These are phyloP conservation scores for Suillus ampliporus DNA, from an alignment of 768 basidiomycete genomes.

Conservation along the genomic window DNA sequence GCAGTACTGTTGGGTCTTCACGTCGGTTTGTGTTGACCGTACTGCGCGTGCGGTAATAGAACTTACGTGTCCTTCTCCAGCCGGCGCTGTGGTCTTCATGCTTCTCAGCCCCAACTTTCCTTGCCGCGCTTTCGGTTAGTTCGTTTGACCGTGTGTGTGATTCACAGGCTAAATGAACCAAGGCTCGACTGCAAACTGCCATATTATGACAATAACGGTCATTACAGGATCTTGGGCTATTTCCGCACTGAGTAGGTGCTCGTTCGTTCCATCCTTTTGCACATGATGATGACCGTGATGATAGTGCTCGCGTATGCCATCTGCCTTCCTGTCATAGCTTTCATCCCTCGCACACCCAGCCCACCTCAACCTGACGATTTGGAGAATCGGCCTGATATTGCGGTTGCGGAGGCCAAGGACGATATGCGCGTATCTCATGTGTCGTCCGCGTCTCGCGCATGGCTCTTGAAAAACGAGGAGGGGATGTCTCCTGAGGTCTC, in stretches of 20 bases:
- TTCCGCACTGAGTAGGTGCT: conserved; percentile 41
- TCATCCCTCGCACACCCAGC: conserved; percentile 9
- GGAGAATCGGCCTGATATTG: conserved; percentile 5
- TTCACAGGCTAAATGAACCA: background rate
- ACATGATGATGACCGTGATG: background rate
- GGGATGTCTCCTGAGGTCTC: conserved; percentile 14
- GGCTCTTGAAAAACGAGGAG: conserved; percentile 18
- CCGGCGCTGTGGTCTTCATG: conserved; percentile 38
- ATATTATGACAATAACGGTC: conserved; percentile 32
- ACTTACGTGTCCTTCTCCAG: conserved; percentile 12
- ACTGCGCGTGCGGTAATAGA: background rate
- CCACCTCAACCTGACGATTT: conserved; percentile 26
- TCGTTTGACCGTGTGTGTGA: background rate
- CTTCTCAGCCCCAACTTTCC: conserved; percentile 39
- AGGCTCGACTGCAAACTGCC: conserved; percentile 39
- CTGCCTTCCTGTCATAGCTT: conserved; percentile 12
- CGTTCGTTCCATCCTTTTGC: background rate
- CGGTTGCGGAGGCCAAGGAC: background rate
- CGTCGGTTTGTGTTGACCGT: conserved; percentile 13
- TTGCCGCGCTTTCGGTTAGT: conserved; percentile 41
- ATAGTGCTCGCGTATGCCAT: conserved; percentile 15
- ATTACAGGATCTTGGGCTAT: conserved; percentile 40
- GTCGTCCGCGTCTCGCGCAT: conserved; percentile 11
- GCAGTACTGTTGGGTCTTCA: conserved; percentile 31
- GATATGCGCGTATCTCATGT: conserved; percentile 10